Evolutionary conservation across 768 basidiomycete genomes (phyloP).

Genomic region (Russula lepida): DNA sequence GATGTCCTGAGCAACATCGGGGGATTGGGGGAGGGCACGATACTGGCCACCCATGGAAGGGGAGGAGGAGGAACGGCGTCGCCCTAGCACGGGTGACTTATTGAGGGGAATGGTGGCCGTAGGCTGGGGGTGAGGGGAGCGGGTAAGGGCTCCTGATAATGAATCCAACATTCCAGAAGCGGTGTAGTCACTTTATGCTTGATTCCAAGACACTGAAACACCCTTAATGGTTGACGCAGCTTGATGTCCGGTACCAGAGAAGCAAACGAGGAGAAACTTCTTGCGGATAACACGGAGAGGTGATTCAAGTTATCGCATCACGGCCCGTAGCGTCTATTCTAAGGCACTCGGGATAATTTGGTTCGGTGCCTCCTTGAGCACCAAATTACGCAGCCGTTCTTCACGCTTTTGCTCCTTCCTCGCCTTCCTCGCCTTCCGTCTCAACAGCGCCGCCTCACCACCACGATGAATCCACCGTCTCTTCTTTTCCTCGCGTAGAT

Average conservation of each 20-base stretch:
- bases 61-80: slow-evolving; percentile 9
- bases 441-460: slow-evolving; percentile 23
- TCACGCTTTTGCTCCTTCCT: slow-evolving; percentile 26
- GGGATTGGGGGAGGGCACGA: slow-evolving; percentile 12
- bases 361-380: slow-evolving; percentile 27
- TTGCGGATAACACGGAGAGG: not conserved
- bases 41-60: slow-evolving; percentile 11
- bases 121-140: not conserved
- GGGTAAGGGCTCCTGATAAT: not conserved
- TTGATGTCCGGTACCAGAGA: too few relatives aligned
- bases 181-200: not conserved
- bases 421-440: slow-evolving; percentile 24
- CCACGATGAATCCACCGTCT: slow-evolving; percentile 40
- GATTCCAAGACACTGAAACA: not conserved
- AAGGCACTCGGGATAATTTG: slow-evolving; percentile 24
- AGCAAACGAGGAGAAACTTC: too few relatives aligned
- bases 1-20: not conserved
- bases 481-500: slow-evolving; percentile 54
- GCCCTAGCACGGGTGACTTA: not conserved
- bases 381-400: slow-evolving; percentile 27
- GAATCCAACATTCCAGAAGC: not conserved
- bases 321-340: not conserved
- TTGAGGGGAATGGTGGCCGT: not conserved
- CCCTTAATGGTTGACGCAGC: too few relatives aligned
- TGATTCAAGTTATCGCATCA: not conserved